Percentiles rank a stretch among this genome's conserved stretches.
Conservation (phyloP, 106 monocot species). For the Allium fistulosum region DNA sequence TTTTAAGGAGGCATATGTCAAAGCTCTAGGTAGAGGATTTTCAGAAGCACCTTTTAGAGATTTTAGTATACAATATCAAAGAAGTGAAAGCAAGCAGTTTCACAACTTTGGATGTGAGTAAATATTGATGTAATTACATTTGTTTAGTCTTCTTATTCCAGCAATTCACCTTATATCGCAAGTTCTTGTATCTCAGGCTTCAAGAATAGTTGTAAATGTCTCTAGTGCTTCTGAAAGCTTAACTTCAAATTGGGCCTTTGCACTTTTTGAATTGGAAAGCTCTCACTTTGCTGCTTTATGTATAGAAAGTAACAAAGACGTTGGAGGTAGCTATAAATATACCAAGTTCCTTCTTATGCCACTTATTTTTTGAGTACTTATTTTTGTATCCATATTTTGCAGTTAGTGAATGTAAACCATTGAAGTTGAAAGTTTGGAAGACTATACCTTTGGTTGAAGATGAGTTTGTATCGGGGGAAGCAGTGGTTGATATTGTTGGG, state of each 20-base stretch:
- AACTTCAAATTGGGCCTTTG: constrained; percentile 65
- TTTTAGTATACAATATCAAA: constrained; percentile 39
- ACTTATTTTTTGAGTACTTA: too few relatives aligned
- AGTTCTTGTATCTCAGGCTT: constrained; percentile 15
- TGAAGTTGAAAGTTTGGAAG: constrained; percentile 63
- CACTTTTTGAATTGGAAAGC: constrained; percentile 47
- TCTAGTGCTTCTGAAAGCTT: constrained; percentile 30
- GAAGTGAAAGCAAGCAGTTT: constrained; percentile 12
- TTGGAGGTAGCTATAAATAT: constrained; percentile 7
- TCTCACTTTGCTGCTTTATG: constrained; percentile 75
- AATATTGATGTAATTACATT: too few relatives aligned
- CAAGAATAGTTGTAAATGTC: constrained; percentile 31
- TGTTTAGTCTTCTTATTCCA: neutral
- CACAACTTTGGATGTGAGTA: neutral
- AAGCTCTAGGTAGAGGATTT: constrained; percentile 90
- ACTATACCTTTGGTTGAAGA: constrained; percentile 71
- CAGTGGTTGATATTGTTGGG: constrained; percentile 33
- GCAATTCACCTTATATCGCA: neutral
- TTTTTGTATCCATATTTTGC: neutral
- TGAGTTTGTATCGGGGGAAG: constrained; percentile 39
- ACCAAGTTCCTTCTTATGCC: neutral
- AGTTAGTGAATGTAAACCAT: constrained; percentile 2
- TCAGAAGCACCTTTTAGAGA: constrained; percentile 85
- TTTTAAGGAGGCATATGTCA: constrained; percentile 81
- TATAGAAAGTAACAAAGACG: constrained; percentile 10